phyloP scores from a whole-genome alignment of 495 filamentous ascomycete genomes.

The Xylaria scruposa region DNA sequence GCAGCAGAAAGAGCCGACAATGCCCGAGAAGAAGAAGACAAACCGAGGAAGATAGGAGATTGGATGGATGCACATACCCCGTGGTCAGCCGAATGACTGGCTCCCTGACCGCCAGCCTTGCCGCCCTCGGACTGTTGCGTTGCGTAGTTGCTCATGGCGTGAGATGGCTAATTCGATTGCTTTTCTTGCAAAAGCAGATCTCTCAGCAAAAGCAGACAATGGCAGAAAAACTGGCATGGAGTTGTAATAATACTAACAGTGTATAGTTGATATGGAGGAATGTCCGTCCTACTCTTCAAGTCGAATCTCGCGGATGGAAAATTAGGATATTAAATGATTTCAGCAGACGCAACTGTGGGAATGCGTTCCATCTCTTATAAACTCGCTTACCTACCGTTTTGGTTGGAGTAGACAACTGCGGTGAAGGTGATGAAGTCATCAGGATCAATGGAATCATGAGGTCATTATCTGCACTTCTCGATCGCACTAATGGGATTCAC shows the following conservation, averaged over 20 bases:
- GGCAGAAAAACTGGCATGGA: too few species aligned
- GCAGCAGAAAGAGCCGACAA: background rate
- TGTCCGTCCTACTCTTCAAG: too few species aligned
- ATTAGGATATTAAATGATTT: background rate
- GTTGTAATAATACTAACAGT: background rate
- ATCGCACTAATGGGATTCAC: background rate
- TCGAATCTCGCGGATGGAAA: background rate
- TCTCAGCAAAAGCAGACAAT: background rate
- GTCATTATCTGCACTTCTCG: background rate
- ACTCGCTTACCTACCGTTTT: background rate
- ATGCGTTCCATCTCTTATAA: background rate
- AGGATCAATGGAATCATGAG: background rate
- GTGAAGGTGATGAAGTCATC: constrained; percentile 7
- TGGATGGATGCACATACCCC: background rate
- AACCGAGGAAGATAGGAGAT: too few species aligned
- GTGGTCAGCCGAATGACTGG: background rate
- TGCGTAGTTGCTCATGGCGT: background rate
- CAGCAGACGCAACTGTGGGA: background rate
- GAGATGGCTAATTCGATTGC: background rate
- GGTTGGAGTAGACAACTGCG: background rate
- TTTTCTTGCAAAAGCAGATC: background rate
- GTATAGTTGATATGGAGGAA: too few species aligned
- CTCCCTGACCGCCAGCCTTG: background rate
- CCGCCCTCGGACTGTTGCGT: background rate
- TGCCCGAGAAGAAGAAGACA: too few species aligned